Evolutionary conservation across 148 eudicot species (phyloP).

Genomic region (Arbutus unedo): DNA sequence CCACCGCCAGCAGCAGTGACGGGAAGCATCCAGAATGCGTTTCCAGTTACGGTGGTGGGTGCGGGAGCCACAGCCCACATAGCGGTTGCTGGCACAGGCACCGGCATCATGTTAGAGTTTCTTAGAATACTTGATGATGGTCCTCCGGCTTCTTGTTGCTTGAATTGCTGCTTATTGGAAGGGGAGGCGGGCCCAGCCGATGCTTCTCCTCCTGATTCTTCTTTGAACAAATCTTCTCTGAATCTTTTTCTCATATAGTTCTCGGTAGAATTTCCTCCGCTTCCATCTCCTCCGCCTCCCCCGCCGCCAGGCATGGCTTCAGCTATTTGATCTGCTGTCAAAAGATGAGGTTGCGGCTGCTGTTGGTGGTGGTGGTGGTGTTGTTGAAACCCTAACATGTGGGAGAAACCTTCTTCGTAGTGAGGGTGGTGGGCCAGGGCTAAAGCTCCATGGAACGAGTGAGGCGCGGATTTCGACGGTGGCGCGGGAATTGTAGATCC

Average conservation of each 20-base stretch:
- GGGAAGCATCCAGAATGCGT: conserved; percentile 57
- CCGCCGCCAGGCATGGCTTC: conserved; percentile 24
- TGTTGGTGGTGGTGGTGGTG: conserved; percentile 30
- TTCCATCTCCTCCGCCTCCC: conserved; percentile 8
- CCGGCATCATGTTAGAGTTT: conserved; percentile 34
- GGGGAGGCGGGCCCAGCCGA: conserved; percentile 27
- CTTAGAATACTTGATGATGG: conserved; percentile 19
- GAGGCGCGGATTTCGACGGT: conserved; percentile 46
- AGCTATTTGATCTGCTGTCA: conserved; percentile 29
- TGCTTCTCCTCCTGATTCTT: conserved; percentile 25
- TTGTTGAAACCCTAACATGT: conserved; percentile 55
- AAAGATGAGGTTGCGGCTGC: conserved; percentile 23
- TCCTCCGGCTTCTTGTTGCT: conserved; percentile 28
- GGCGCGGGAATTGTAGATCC: conserved; percentile 46
- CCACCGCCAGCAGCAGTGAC: conserved; percentile 24
- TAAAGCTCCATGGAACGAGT: conserved; percentile 35
- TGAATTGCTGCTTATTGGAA: conserved; percentile 27
- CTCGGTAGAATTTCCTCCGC: conserved; percentile 25
- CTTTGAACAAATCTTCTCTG: conserved; percentile 60
- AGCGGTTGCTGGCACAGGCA: conserved; percentile 31
- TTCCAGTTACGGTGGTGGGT: conserved; percentile 27
- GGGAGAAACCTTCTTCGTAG: conserved; percentile 40
- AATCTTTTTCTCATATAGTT: conserved; percentile 41
- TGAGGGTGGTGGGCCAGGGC: conserved; percentile 36
- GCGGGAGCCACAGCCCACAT: conserved; percentile 53